Evolutionary conservation across 352 stramenopile species (phyloP), one percentile per base, ranked within the genome.

Genomic region (Elongisporangium undulatum): DNA sequence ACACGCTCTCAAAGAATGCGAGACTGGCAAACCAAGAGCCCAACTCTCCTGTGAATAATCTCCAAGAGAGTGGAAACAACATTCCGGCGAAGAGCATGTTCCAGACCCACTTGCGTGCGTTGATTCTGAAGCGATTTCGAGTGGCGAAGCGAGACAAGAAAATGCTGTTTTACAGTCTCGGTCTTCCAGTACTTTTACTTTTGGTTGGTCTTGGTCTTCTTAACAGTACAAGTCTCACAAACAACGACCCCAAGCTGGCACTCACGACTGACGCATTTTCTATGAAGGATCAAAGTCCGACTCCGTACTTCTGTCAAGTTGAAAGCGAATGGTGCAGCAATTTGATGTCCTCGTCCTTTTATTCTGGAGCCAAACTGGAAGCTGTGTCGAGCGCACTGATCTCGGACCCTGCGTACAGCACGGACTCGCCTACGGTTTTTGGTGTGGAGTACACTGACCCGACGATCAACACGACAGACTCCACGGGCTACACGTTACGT

Each of bases 121-220:
- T 92, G 0, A 41, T 89, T 13, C 66, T 77, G 8, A 92, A 92
- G 58, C 74, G 82, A 0, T 84, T 86, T 56, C 69, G 74, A 0
- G 68, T 81, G 17, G 72, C 77, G 13, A 85, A 80, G 49, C 73
- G 79, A 3, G 82, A 92, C 62, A 72, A 72, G 41, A 83, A 82
- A 55, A 77, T 75, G 58, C 66, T 87, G 8, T 63, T 85, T 39
- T 85, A 87, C 55, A 89, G 75, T 49, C 62, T 74, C n/a, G 56
- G 80, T 0, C 56, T 91, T 3, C 82, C 85, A 0, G 59, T 90
- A n/a, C 41, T 85, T 15, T 56, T 85, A 16, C 54, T 94, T 4
- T 5, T 87, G 0, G 24, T 84, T 38, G 82, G 82, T 0, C 52
- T 94, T 29, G 67, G 58, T 2, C 26, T 89, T 12, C 65, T 94